These are phyloP conservation scores for Epichloe baconii DNA, from an alignment of 2,329 filamentous ascomycete species.

Conservation along the genomic window DNA sequence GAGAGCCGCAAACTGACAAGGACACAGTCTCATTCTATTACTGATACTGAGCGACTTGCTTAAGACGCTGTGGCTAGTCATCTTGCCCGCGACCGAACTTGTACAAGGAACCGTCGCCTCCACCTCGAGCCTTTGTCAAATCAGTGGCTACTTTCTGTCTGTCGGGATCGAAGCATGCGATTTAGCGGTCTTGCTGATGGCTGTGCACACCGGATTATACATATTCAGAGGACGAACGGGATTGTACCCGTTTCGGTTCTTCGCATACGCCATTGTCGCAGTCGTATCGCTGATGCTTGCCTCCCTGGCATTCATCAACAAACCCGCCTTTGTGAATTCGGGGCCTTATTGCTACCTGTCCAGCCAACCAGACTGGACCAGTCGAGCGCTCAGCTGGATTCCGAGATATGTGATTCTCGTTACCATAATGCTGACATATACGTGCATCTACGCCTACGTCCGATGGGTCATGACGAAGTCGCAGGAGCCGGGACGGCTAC, in stretches of 20 bases:
- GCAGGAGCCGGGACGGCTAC: conserved; percentile 10
- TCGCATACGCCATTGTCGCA: conserved; percentile 44
- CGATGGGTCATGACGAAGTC: conserved; percentile 29
- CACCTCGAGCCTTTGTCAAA: conserved; percentile 48
- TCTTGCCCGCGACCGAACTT: conserved; percentile 50
- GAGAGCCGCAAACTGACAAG: neutral
- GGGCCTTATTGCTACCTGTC: conserved; percentile 61
- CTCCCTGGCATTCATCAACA: conserved; percentile 48
- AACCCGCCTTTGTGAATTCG: conserved; percentile 44
- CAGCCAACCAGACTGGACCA: conserved; percentile 53
- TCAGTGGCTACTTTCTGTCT: conserved; percentile 54
- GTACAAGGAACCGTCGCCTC: conserved; percentile 35
- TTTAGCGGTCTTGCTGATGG: conserved; percentile 58
- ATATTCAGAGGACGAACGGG: conserved; percentile 53
- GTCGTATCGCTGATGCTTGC: conserved; percentile 47
- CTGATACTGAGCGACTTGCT: conserved; percentile 60
- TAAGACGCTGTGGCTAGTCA: conserved; percentile 55
- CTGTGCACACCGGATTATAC: conserved; percentile 58
- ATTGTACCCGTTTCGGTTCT: conserved; percentile 52
- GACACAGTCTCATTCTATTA: conserved; percentile 54
- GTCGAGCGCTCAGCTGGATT: conserved; percentile 56
- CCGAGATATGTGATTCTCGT: conserved; percentile 58
- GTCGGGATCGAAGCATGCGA: conserved; percentile 59
- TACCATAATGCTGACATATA: conserved; percentile 50
- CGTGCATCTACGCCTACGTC: conserved; percentile 59